Conservation (phyloP, 495 filamentous ascomycete species). For the Bacidia rubella region DNA sequence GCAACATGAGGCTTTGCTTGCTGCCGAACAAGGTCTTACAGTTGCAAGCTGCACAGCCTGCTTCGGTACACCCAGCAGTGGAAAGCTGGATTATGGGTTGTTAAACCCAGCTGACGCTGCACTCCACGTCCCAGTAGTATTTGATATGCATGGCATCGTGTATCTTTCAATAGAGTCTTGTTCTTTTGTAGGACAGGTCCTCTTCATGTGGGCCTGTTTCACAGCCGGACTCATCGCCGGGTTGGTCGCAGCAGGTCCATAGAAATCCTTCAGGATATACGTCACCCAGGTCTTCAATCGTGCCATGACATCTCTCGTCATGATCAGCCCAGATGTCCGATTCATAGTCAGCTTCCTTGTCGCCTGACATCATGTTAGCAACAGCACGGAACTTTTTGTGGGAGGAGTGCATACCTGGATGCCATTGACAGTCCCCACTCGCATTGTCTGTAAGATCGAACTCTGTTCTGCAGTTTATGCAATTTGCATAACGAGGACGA, state of each 20-base stretch:
- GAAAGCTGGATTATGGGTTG: no score
- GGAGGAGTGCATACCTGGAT: constrained; percentile 13
- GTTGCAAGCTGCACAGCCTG: no score
- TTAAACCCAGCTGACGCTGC: no score
- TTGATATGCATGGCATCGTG: no score
- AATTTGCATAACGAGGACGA: constrained; percentile 11
- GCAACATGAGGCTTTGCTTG: no score
- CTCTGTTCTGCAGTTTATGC: constrained; percentile 14
- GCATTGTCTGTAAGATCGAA: constrained; percentile 16
- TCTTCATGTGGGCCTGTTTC: constrained; percentile 3
- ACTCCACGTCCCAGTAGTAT: no score
- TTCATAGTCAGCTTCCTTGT: constrained; percentile 17
- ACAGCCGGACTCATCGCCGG: constrained; percentile 3
- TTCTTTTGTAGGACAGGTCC: background rate
- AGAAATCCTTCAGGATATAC: constrained; percentile 18
- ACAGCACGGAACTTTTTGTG: background rate
- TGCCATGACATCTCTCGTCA: constrained; percentile 17
- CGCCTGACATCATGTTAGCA: constrained; percentile 7
- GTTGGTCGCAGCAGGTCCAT: constrained; percentile 17
- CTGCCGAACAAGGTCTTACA: no score
- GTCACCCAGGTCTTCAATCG: constrained; percentile 12
- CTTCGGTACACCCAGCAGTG: no score
- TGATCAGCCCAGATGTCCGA: constrained; percentile 20
- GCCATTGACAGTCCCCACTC: constrained; percentile 15
- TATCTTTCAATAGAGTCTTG: background rate